Evolutionary conservation across 306 rosid genomes (phyloP), one percentile per base, ranked within the genome.

Genomic region (Corylus heterophylla): DNA sequence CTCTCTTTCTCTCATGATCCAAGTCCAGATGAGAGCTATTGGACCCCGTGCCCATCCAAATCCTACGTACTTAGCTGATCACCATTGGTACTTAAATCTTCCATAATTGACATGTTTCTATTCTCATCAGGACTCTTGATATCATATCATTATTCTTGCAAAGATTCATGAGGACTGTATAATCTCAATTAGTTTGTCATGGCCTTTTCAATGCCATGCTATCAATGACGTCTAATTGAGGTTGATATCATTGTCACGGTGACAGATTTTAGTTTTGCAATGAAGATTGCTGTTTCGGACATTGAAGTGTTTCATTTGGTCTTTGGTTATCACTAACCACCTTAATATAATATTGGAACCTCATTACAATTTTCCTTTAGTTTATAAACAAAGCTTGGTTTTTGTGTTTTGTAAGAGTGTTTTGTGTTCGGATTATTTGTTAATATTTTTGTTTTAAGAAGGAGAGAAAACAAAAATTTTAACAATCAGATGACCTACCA

Each of bases 401-500:
- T 31, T 31, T 3, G 35, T 31, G 2, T 31, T 31, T 31, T 31
- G 2, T 31, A 31, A 31, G 2, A 31, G 35, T 39, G 44, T 39
- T 39, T 39, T 39, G 44, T 39, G 4, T 39, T 39, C 7, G 45
- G 6, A 6, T 42, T 42, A 8, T 42, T 5, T 6, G 7, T 42
- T 42, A 42, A 42, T 42, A 5, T 5, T 42, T 42, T 42, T 42
- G 8, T 5, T 42, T 42, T 42, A 42, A 5, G 8, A 42, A 5
- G 8, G 25, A 22, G 25, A 42, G 45, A 42, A 58, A 58, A 58
- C 4, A 14, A 9, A 8, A 14, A 20, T 58, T 58, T 8, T 14
- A 62, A 62, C 66, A 42, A 42, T 22, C 29, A 66, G 51, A 80
- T 39, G 2, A 78, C 78, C 78, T 74, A 63, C 56, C 76, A 10